phyloP scores from a whole-genome alignment of 2,329 filamentous ascomycete genomes.

The Scedosporium dehoogii region DNA sequence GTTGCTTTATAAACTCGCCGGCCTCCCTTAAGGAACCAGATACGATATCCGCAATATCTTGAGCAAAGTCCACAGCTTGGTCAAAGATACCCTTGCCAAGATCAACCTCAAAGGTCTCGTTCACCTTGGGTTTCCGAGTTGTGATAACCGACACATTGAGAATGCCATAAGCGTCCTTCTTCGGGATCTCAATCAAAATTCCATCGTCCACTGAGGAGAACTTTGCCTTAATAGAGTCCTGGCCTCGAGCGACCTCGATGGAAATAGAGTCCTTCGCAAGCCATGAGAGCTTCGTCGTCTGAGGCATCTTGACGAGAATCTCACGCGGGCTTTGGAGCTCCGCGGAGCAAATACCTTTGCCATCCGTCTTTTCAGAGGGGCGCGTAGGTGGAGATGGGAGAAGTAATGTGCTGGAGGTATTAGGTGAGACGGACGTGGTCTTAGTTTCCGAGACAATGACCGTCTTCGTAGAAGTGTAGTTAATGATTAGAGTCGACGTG shows the following conservation, averaged over 20 bases:
- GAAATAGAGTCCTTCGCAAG: conserved; percentile 45
- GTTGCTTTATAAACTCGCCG: background rate
- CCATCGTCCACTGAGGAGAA: conserved; percentile 38
- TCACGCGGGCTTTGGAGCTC: conserved; percentile 36
- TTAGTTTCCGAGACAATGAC: conserved; percentile 16
- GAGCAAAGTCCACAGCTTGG: conserved; percentile 27
- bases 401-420: background rate
- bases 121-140: conserved; percentile 48
- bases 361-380: conserved; percentile 11
- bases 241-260: conserved; percentile 42
- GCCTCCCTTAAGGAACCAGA: background rate
- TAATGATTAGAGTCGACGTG: conserved; percentile 24
- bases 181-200: conserved; percentile 40
- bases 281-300: conserved; percentile 41
- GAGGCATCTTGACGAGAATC: conserved; percentile 44
- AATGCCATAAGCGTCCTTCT: conserved; percentile 45
- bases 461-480: conserved; percentile 25
- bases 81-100: conserved; percentile 41
- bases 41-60: background rate
- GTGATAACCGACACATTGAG: conserved; percentile 49
- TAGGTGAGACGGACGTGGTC: background rate
- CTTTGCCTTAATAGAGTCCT: conserved; percentile 36
- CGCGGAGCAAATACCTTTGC: conserved; percentile 30
- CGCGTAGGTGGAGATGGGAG: background rate
- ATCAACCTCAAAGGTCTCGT: conserved; percentile 50